Conservation (phyloP, 495 filamentous ascomycete genomes). For the Xylaria acuta region DNA sequence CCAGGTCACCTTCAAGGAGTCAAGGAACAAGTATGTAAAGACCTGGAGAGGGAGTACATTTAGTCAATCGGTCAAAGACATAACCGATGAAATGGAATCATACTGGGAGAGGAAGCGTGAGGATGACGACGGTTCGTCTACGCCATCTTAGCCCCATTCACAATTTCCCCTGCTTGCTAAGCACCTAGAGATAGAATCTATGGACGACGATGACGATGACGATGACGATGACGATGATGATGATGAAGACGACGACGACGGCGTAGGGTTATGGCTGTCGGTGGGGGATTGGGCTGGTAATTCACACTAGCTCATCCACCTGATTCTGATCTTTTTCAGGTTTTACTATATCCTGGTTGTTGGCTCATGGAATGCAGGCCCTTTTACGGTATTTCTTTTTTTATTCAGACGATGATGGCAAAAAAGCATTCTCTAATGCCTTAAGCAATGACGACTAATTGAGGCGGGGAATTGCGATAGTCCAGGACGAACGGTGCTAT, state of each 20-base stretch:
- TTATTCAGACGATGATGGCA: neutral
- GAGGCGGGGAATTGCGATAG: neutral
- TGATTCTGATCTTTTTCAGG: neutral
- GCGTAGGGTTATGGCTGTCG: neutral
- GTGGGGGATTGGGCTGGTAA: neutral
- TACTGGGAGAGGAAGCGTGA: neutral
- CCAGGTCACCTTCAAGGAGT: constrained; percentile 2
- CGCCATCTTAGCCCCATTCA: neutral
- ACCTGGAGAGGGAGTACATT: constrained; percentile 21
- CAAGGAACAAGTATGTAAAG: neutral
- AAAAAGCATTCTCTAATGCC: neutral
- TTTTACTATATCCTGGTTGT: neutral
- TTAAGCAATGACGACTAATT: neutral
- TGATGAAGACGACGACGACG: neutral
- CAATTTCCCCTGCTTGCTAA: neutral
- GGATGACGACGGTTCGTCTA: constrained; percentile 17
- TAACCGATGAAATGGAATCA: constrained; percentile 12
- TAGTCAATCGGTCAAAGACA: constrained; percentile 17
- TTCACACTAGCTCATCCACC: neutral
- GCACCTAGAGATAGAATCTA: neutral
- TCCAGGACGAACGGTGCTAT: neutral
- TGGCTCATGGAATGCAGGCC: neutral
- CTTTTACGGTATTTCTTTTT: neutral
- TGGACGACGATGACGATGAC: constrained; percentile 12
- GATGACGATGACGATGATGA: neutral